Evolutionary conservation across 106 monocot species (phyloP).

Genomic region (Allium cepa): DNA sequence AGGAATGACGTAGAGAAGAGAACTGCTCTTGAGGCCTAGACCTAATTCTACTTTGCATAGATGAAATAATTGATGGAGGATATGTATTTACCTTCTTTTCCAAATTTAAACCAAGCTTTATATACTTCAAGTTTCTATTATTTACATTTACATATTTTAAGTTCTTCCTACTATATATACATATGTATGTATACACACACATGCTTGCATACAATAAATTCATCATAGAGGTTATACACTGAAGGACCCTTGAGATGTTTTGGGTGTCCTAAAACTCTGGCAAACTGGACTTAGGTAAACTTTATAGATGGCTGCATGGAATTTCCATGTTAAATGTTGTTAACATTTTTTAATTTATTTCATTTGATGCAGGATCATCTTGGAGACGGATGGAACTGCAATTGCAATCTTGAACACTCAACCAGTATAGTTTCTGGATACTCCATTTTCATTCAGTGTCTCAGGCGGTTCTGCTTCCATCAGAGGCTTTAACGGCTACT

Average conservation of each 20-base stretch:
- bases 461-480: too few species aligned
- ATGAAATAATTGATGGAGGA: constrained; percentile 60
- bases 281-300: too few species aligned
- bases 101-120: not conserved
- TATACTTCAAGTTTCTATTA: not conserved
- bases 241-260: too few species aligned
- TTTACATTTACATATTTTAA: not conserved
- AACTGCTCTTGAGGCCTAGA: constrained; percentile 16
- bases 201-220: too few species aligned
- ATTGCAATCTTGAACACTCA: constrained; percentile 17
- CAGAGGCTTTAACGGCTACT: too few species aligned
- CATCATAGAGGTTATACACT: too few species aligned
- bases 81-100: constrained; percentile 13
- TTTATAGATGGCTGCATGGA: too few species aligned
- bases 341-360: not conserved
- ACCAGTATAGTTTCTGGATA: too few species aligned
- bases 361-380: constrained; percentile 37
- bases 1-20: constrained; percentile 18
- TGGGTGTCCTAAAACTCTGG: too few species aligned
- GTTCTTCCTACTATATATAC: too few species aligned
- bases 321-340: not conserved
- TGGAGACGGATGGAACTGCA: constrained; percentile 52
- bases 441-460: too few species aligned
- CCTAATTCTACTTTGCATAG: constrained; percentile 41
- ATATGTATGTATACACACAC: too few species aligned